Base-by-base conservation (phyloP, 768 basidiomycete genomes). In the Macrocybe gigantea region DNA sequence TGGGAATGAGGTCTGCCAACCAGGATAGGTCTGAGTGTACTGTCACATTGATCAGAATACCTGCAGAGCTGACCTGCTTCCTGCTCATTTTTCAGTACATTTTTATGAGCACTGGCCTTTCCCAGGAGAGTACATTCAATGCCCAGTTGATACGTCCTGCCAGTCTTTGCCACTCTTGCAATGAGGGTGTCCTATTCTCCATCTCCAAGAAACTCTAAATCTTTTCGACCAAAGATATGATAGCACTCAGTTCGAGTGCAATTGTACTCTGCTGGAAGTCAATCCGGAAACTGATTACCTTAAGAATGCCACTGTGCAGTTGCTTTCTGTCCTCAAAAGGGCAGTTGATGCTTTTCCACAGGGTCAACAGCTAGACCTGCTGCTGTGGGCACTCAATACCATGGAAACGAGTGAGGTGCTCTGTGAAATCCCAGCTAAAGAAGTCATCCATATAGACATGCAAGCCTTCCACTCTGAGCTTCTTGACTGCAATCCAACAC, bases 381-480 rank as follows among this genome's bases (percentile, higher is more conserved):
- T 14, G 7, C 5, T 22, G 31, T 12, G 44, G 44, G 7, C 33
- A 8, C 9, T 13, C 10, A 8, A 10, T 9, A 8, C 40, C 40
- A 8, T 15, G 9, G 15, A 41, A 41, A 8, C 8, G 9, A 9
- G 7, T 7, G 6, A 33, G 30, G 7, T 45, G 33, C 5, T 32
- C 44, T 12, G 15, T 14, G 34, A 45, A 32, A 45, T 45, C 44
- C 44, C 44, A 45, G 5, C 44, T 11, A 33, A 45, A 45, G 34
- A 45, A 45, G 14, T 45, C 44, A 14, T 45, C 62, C 61, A 37
- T n/a, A n/a, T 37, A 37, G 35, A 37, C 35, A n/a, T 37, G 35
- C 9, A 37, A n/a, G 36, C 38, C 33, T 9, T 9, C 9, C 9
- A 37, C n/a, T 9, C n/a, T n/a, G 9, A 37, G n/a, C n/a, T 37